Percentiles rank a stretch among this genome's conserved stretches.
Evolutionary conservation across 176 grass and related monocot species (phyloP).

Genomic region (Oryza glaberrima): DNA sequence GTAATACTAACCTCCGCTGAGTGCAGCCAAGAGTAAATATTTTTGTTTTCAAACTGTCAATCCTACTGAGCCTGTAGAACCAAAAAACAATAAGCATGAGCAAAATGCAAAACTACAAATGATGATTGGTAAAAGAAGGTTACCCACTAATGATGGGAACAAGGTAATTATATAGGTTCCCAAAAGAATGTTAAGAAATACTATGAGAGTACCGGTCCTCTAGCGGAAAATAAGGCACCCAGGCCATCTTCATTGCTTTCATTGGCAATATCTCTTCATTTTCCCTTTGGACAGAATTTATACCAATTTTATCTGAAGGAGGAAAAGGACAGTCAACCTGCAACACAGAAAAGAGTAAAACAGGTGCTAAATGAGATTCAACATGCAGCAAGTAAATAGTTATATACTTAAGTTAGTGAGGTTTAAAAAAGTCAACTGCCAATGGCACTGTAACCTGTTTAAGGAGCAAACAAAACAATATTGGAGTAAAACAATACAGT

Average conservation of each 20-base stretch:
- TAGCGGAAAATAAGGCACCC: conserved; percentile 91
- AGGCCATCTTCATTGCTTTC: conserved; percentile 94
- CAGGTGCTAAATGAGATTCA: conserved; percentile 5
- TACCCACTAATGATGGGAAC: too few species aligned
- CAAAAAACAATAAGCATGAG: conserved; percentile 8
- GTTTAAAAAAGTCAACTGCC: neutral
- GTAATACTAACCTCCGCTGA: conserved; percentile 59
- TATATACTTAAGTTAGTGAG: neutral
- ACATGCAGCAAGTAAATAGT: neutral
- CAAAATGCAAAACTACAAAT: conserved; percentile 30
- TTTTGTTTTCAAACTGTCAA: conserved; percentile 75
- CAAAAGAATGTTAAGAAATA: conserved; percentile 29
- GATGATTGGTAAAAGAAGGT: neutral
- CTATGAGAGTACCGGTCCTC: conserved; percentile 57
- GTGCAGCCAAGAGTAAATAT: conserved; percentile 41
- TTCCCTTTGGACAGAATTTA: conserved; percentile 93
- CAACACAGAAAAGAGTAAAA: conserved; percentile 1
- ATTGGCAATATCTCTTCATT: conserved; percentile 88
- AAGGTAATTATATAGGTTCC: conserved; percentile 5
- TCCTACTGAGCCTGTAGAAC: conserved; percentile 51
- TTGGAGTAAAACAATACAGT: neutral
- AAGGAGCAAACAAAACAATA: neutral
- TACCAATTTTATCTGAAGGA: conserved; percentile 88
- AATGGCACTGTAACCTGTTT: neutral
- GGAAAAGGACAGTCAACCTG: conserved; percentile 80